Evolutionary conservation across 495 filamentous ascomycete species (phyloP), one percentile per base, ranked within the genome.

Genomic region (Penicillium canescens): DNA sequence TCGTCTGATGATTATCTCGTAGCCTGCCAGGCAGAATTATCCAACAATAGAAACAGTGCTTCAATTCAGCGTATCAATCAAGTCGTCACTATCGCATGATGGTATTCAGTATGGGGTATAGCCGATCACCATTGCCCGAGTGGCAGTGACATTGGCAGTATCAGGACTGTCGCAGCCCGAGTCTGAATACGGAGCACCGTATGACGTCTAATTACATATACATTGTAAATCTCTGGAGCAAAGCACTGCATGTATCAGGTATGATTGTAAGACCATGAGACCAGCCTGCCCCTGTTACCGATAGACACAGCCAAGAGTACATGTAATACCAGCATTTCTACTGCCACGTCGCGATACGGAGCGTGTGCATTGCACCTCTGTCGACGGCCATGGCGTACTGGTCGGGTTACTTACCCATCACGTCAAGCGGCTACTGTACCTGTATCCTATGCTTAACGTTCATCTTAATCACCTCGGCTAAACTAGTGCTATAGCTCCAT

Each of bases 21-120:
- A 51, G 49, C 49, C 49, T 51, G 33, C 28, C 33, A 43, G 49
- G 49, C 40, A 51, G 49, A 36, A 39, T 51, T 13, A 42, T 37
- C 49, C 33, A 43, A 43, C 31, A 43, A 51, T 51, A 51, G 39
- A 24, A 43, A 35, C 39, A 36, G 12, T 5, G 14, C 11, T 21
- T 12, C n/a, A 35, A 35, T 18, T 18, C 18, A 18, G 18, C 18
- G 18, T 18, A 18, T 18, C 36, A 49, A 14, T 9, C 10, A 14
- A 18, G 20, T 40, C 26, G 37, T 41, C 47, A 34, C n/a, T 40
- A 7, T 49, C 46, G n/a, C 36, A 14, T 50, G 14, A 42, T 20
- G 10, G 9, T 36, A 44, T n/a, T 2, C n/a, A 13, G 38, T 39
- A 52, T 34, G 12, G 35, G 37, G 18, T 33, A 31, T n/a, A 41